Conservation (phyloP, 257 asterid species). For the Oldenlandia corymbosa region DNA sequence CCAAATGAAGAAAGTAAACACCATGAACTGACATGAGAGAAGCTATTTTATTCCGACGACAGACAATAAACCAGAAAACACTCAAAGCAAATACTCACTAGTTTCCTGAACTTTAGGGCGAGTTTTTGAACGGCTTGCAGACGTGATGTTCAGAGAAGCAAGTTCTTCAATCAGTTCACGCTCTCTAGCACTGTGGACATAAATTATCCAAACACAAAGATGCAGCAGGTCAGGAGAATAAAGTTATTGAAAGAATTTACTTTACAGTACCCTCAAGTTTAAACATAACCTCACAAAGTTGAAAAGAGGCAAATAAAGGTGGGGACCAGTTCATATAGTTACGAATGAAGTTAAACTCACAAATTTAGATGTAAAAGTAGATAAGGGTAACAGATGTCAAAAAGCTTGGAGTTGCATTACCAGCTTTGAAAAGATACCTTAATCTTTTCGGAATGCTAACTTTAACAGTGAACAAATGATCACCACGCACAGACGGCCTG, state of each 20-base stretch:
- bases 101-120: conserved; percentile 60
- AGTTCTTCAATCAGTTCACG: conserved; percentile 89
- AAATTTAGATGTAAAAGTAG: not conserved
- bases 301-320: not conserved
- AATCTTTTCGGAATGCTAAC: conserved; percentile 86
- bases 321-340: not conserved
- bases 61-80: conserved; percentile 4
- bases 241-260: not conserved
- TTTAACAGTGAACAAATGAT: conserved; percentile 83
- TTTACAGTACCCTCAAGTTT: too few relatives aligned
- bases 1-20: not conserved
- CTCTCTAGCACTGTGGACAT: conserved; percentile 53
- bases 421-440: conserved; percentile 40
- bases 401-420: not conserved
- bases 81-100: conserved; percentile 37
- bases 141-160: conserved; percentile 53
- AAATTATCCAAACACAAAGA: not conserved
- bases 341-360: not conserved
- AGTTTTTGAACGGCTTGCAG: conserved; percentile 52
- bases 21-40: not conserved
- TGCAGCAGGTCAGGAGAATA: not conserved
- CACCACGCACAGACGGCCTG: conserved; percentile 95
- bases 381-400: not conserved
- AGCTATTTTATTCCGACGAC: not conserved
- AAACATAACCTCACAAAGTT: too few relatives aligned